Conservation (phyloP, 2,329 filamentous ascomycete genomes). For the Clonostachys chloroleuca region DNA sequence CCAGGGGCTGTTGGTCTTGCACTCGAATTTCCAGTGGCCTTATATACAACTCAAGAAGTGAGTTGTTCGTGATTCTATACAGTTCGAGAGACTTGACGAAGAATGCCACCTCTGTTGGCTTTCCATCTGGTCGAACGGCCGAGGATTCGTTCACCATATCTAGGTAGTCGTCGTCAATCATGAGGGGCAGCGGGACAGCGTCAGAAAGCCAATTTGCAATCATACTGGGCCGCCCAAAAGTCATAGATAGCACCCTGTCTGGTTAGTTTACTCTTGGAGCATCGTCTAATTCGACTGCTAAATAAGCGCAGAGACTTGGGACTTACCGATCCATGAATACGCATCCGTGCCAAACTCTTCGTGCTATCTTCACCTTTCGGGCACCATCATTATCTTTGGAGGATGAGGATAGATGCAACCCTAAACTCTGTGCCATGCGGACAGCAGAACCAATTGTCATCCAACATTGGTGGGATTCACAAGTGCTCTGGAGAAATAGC, state of each 20-base stretch:
- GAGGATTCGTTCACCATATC: not conserved
- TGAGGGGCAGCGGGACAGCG: conserved; percentile 1
- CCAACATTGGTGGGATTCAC: conserved; percentile 41
- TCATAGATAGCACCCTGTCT: conserved; percentile 5
- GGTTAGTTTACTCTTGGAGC: not conserved
- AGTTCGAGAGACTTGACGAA: conserved; percentile 3
- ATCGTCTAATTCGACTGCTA: too few relatives aligned
- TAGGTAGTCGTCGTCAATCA: conserved; percentile 8
- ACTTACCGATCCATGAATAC: conserved; percentile 6
- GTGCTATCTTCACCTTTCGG: conserved; percentile 1
- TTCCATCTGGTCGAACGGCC: conserved; percentile 2
- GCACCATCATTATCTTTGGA: not conserved
- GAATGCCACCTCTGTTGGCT: not conserved
- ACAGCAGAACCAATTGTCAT: conserved; percentile 39
- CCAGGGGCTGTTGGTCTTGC: not conserved
- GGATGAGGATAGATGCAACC: conserved; percentile 25
- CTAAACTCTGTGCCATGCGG: conserved; percentile 39
- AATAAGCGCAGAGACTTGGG: too few relatives aligned
- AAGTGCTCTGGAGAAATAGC: conserved; percentile 42
- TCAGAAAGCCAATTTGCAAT: not conserved
- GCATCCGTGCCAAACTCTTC: conserved; percentile 7
- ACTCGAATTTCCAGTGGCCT: not conserved
- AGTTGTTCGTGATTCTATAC: conserved; percentile 2
- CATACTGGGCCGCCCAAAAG: conserved; percentile 7
- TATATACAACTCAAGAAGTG: conserved; percentile 2